Evolutionary conservation across 73 alveolate species (phyloP), one percentile per base, ranked within the genome.

Genomic region (Tetrahymena borealis): DNA sequence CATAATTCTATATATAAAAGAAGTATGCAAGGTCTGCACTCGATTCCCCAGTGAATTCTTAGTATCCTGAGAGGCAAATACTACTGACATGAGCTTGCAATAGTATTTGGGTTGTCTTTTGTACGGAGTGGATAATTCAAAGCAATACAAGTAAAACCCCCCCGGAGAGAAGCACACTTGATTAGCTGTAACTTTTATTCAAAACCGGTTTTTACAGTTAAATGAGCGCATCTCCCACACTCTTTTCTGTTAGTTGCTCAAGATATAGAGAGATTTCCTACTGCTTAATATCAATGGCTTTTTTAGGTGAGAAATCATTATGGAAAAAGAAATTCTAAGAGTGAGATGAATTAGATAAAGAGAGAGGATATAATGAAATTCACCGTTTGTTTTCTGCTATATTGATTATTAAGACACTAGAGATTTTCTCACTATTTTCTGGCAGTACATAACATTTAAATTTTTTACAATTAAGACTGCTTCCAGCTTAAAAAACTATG

Each of bases 181-280:
- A 60, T 60, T 60, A 60, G 85, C 85, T 60, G 85, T 60, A 60
- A 60, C 20, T 60, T 60, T 60, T 2, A 60, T 24, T 24, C n/a
- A 60, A 60, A 60, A 60, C 85, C 85, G 85, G 85, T 60, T n/a
- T 24, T 60, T 60, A 60, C 85, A 60, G 85, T 35, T 60, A 60
- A 60, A 60, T 60, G 85, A 60, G 85, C 85, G 85, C 85, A 35
- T 60, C 85, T 60, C 85, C 85, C 85, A 60, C 85, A 60, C 85
- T 60, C 85, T 60, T 60, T 60, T 60, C 85, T 60, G 85, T 60
- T 60, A 60, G 85, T 60, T 60, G 85, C 85, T 60, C 85, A 60
- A 60, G 85, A 35, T 10, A 60, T 60, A 60, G 85, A 60, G 28
- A 60, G 85, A 60, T 60, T 60, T 60, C n/a, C 85, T 60, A 60